Conservation (phyloP, 805 yeast genomes). For the Scheffersomyces coipomensis region DNA sequence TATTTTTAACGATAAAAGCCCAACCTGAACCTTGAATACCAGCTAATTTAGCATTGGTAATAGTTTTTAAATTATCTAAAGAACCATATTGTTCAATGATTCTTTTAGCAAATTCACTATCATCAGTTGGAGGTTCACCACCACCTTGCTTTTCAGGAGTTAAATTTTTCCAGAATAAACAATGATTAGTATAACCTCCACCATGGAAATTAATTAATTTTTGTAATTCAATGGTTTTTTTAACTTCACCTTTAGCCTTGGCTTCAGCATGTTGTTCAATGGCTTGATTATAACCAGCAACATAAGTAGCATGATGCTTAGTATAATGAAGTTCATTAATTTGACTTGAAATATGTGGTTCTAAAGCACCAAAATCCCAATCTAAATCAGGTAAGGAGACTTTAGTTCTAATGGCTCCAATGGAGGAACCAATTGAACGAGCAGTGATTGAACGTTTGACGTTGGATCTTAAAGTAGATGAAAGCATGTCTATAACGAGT, state of each 20-base stretch:
- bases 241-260: conserved; percentile 37
- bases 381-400: conserved; percentile 43
- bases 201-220: conserved; percentile 49
- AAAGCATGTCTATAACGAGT: conserved; percentile 9
- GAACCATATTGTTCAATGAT: conserved; percentile 45
- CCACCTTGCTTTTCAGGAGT: conserved; percentile 46
- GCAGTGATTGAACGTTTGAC: conserved; percentile 8
- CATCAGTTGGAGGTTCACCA: conserved; percentile 57
- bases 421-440: conserved; percentile 6
- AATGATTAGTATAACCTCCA: conserved; percentile 52
- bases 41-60: conserved; percentile 43
- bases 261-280: conserved; percentile 38
- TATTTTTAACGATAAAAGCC: conserved; percentile 50
- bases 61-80: conserved; percentile 38
- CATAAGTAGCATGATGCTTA: conserved; percentile 52
- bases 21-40: conserved; percentile 55
- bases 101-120: conserved; percentile 37
- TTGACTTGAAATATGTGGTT: conserved; percentile 46
- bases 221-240: conserved; percentile 41
- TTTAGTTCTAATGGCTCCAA: conserved; percentile 26
- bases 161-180: conserved; percentile 49
- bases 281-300: conserved; percentile 45
- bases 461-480: conserved; percentile 12
- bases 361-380: conserved; percentile 46
- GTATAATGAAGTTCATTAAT: conserved; percentile 49